Base-by-base conservation (phyloP, 331 rosid species). In the Malus hybrid region DNA sequence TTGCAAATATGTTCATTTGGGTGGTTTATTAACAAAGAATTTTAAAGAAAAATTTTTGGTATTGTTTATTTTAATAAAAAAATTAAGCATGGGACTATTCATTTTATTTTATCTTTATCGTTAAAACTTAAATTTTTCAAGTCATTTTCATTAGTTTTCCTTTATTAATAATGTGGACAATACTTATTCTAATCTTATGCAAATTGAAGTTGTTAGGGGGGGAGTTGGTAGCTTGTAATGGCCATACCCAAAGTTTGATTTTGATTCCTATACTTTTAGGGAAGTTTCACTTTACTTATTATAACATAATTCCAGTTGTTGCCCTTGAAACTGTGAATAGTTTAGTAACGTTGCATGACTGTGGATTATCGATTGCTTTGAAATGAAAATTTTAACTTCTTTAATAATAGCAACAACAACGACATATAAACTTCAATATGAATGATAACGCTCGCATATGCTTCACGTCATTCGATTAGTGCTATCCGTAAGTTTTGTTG, bases 141-240 rank as follows among this genome's bases (percentile, higher is more conserved):
- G 1, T 24, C 24, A 24, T 24, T 24, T 24, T 24, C 24, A 24
- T 24, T 24, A 24, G 24, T 24, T 24, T 24, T 24, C 24, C 1
- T 39, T 39, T 39, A 9, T 39, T 39, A 34, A 34, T 5, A 33
- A n/a, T 34, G 22, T 5, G 10, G 8, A 33, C 12, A 6, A 19
- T 65, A 34, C 19, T 65, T 33, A 19, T 19, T 65, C 28, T n/a
- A 39, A 39, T 39, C 46, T 39, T 39, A 39, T 2, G 0, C 46
- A 39, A 39, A 2, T 39, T 39, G 46, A 39, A 39, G 86, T 72
- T 3, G 76, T 75, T 71, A 12, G 52, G 5, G 52, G 52, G 28
- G 56, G 39, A 77, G 78, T 75, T 7, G 67, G 77, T 42, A 56
- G 71, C 69, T 72, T 57, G 46, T 39, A 9, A 39, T 39, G 46